Evolutionary conservation across 352 stramenopile genomes (phyloP), one percentile per base, ranked within the genome.

Genomic region (Globisporangium mamillatum): DNA sequence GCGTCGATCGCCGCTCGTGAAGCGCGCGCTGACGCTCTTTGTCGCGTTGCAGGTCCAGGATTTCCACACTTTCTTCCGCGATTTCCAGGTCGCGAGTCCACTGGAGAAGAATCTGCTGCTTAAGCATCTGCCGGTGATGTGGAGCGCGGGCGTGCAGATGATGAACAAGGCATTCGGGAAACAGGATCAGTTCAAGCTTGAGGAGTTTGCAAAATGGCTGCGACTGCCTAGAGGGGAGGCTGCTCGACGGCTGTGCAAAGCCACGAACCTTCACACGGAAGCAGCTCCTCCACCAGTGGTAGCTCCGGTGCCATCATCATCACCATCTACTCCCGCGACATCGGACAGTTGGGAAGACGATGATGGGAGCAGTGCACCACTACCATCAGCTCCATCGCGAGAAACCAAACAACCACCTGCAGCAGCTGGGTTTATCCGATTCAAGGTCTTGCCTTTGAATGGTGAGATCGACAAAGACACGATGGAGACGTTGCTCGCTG

Each of bases 91-190:
- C 4, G 77, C 85, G 58, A 74, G 74, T 0, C 25, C 55, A 16
- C 63, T 91, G 20, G 80, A 90, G 67, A 74, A 73, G 67, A 76
- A 72, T 41, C 52, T 77, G 12, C 38, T 72, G 24, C 48, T 91
- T 18, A 80, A 74, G 34, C 79, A 88, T 60, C 54, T 84, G 18
- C 70, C 69, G 14, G 63, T 66, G 16, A 48, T 90, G 1, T 91
- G 81, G 78, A 67, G 36, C 0, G 56, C 66, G 0, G 72, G 72
- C 29, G 14, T 91, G 12, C 44, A 54, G 4, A 79, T 80, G 73
- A 77, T 93, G 50, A 89, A 86, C 75, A 90, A 90, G 60, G 72
- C 78, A 14, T 83, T 81, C 16, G 75, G 77, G 52, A 93, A 91
- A 41, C 79, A 85, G 20, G 79, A 92, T 50, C 74, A 75, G 12